Conservation (phyloP, 2,329 filamentous ascomycete genomes). For the Coleophoma crateriformis region DNA sequence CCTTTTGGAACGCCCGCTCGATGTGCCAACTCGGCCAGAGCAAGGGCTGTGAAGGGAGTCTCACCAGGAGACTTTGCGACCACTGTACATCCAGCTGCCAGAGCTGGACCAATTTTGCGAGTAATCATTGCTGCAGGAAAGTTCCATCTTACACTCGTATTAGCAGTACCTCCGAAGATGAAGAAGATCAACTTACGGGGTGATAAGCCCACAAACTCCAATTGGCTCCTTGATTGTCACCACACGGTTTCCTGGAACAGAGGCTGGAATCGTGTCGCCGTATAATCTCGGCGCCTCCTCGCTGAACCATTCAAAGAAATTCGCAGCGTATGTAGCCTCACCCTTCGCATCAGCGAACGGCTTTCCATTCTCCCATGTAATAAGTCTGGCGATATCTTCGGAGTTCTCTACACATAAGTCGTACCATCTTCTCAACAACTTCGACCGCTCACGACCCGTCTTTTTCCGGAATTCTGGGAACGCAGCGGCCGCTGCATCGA, state of each 20-base stretch:
- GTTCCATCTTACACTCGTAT: constrained; percentile 57
- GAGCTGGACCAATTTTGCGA: constrained; percentile 63
- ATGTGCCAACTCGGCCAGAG: constrained; percentile 78
- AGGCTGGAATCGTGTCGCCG: constrained; percentile 69
- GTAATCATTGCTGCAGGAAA: constrained; percentile 77
- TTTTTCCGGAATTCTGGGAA: constrained; percentile 65
- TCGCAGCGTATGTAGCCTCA: constrained; percentile 67
- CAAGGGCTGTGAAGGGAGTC: constrained; percentile 86
- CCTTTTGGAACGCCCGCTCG: constrained; percentile 86
- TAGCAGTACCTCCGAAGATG: no score
- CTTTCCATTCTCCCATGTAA: constrained; percentile 90
- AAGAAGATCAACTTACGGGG: constrained; percentile 40
- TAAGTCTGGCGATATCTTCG: constrained; percentile 75
- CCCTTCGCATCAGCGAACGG: constrained; percentile 69
- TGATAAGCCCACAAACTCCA: constrained; percentile 77
- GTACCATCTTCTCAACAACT: constrained; percentile 75
- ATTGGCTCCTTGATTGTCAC: constrained; percentile 79
- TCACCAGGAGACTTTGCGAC: constrained; percentile 89
- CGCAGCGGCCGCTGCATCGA: constrained; percentile 75
- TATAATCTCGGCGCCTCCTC: constrained; percentile 72
- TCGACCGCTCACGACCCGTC: constrained; percentile 69
- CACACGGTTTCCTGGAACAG: constrained; percentile 66
- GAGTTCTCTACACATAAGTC: constrained; percentile 72
- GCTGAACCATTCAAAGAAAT: constrained; percentile 76
- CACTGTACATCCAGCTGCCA: constrained; percentile 93